These are phyloP conservation scores for Cryphonectria nitschkei DNA, from an alignment of 2,329 filamentous ascomycete species.

Conservation along the genomic window DNA sequence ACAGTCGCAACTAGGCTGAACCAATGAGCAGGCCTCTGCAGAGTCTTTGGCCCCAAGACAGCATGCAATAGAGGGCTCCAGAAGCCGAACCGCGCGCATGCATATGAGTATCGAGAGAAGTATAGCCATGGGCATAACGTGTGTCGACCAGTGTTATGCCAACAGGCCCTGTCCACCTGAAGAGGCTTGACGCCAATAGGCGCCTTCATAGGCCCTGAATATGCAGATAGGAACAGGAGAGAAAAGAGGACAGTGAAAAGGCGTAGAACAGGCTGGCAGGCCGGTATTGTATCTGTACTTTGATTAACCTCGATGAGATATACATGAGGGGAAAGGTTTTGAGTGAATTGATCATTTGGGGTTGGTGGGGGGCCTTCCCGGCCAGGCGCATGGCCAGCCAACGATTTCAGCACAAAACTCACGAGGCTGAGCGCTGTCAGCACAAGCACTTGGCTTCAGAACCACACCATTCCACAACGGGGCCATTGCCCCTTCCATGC, in stretches of 20 bases:
- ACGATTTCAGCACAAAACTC: background rate
- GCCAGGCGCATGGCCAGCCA: background rate
- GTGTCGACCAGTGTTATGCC: background rate
- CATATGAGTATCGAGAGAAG: background rate
- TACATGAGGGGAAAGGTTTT: background rate
- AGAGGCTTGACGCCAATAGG: background rate
- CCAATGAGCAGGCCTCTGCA: background rate
- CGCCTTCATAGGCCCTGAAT: background rate
- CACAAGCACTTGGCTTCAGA: background rate
- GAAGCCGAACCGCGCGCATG: background rate
- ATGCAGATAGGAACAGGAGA: background rate
- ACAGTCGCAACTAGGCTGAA: background rate
- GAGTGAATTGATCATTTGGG: background rate
- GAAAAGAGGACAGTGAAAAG: no score
- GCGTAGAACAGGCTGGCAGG: background rate
- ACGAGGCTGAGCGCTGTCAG: background rate
- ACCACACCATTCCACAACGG: background rate
- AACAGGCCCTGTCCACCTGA: background rate
- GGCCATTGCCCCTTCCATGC: background rate
- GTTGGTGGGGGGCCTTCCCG: background rate
- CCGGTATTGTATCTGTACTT: background rate
- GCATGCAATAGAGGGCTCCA: background rate
- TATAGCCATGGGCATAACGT: background rate
- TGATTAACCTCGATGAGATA: background rate
- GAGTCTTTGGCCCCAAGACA: background rate